Conservation (phyloP, 257 asterid genomes). For the Fraxinus quadrangulata region DNA sequence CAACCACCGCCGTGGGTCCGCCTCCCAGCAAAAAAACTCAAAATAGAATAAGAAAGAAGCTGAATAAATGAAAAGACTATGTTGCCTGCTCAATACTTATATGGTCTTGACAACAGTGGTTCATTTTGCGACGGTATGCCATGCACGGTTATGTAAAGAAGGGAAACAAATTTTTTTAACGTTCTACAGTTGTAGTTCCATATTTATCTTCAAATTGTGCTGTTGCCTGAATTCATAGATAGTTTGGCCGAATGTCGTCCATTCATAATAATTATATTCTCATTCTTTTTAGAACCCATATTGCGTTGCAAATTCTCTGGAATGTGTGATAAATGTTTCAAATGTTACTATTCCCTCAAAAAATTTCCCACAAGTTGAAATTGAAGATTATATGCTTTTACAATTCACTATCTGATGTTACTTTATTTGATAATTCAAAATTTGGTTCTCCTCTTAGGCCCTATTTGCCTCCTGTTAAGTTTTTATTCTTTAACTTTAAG, state of each 20-base stretch:
- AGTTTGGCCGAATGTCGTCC: background rate
- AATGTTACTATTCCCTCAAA: background rate
- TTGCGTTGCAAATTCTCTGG: background rate
- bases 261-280: background rate
- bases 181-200: background rate
- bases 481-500: conserved; percentile 76
- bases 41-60: background rate
- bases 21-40: background rate
- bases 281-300: background rate
- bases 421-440: conserved; percentile 11
- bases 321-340: background rate
- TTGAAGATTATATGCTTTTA: conserved; percentile 6
- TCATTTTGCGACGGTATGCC: background rate
- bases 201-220: background rate
- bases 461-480: conserved; percentile 38
- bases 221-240: background rate
- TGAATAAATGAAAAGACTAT: background rate
- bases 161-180: background rate
- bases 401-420: background rate
- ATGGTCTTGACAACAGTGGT: background rate
- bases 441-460: conserved; percentile 19
- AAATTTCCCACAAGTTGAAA: background rate
- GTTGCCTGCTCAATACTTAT: background rate
- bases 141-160: background rate
- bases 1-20: background rate